Evolutionary conservation across 495 filamentous ascomycete genomes (phyloP).

Genomic region (Chaetomium cochliodes): DNA sequence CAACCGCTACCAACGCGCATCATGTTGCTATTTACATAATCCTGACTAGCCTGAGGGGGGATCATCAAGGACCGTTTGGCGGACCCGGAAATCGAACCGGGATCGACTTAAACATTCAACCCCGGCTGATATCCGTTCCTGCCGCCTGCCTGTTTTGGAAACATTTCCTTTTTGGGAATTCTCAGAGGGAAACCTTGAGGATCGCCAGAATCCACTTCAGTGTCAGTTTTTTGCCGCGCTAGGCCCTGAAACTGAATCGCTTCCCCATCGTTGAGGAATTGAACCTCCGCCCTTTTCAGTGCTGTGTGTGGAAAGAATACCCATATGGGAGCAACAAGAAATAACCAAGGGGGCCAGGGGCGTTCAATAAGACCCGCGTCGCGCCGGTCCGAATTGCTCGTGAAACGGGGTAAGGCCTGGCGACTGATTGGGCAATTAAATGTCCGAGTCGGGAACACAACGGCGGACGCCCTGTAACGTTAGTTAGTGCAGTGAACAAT

Average conservation of each 20-base stretch:
- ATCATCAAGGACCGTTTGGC: neutral
- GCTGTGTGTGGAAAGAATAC: neutral
- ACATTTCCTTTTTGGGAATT: neutral
- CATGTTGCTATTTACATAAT: neutral
- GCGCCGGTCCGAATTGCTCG: constrained; percentile 2
- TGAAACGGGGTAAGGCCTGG: neutral
- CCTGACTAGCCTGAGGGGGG: neutral
- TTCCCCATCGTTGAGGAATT: neutral
- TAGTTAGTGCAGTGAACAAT: too few species aligned
- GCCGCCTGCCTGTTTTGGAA: constrained; percentile 1
- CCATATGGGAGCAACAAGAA: neutral
- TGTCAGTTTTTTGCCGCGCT: neutral
- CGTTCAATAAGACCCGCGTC: constrained; percentile 5
- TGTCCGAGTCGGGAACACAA: neutral
- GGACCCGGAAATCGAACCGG: neutral
- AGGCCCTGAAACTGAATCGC: neutral
- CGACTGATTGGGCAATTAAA: neutral
- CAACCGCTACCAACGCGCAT: neutral
- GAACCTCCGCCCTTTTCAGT: neutral
- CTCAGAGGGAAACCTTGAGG: neutral
- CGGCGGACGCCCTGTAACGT: neutral
- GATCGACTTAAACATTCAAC: neutral
- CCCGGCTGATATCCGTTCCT: neutral
- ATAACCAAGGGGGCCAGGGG: neutral
- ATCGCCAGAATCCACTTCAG: constrained; percentile 2